Evolutionary conservation across 805 yeast species (phyloP), one percentile per base, ranked within the genome.

Genomic region (Metschnikowia continentalis): DNA sequence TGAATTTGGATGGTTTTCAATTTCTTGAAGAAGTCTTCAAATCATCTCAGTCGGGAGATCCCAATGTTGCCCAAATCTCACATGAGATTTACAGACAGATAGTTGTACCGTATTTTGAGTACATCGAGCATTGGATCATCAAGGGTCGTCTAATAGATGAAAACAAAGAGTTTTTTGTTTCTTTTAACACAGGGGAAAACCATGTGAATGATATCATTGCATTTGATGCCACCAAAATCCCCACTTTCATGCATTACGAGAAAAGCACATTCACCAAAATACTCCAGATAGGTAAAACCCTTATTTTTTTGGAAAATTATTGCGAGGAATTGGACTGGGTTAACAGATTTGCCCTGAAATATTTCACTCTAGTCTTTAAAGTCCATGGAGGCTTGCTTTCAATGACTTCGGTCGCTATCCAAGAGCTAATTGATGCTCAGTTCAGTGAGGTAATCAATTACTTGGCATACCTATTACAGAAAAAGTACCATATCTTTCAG

Each of bases 251-350:
- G 33, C 56, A 75, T 7, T 43, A 51, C 13, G 61, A 62, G 2
- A 56, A 56, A 5, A 63, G 65, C 13, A 59, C 74, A 2, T 76
- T 82, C 3, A 59, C 66, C 22, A 72, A 76, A 51, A 75, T 84
- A 5, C 81, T 72, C 56, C 82, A 84, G 46, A 81, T 86, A 17
- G 99, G 99, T 0, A 83, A 85, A 54, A 79, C 88, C 6, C 69
- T 84, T 5, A 74, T 80, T 8, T 91, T 84, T 61, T 68, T 91
- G 42, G 79, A 81, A 35, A 71, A 71, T 26, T 77, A 78, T 41
- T 89, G 96, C 66, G 78, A 79, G 33, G 94, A 88, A 57, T 68
- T 81, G 26, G 75, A 75, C 37, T 89, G 94, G 91, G 65, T 78
- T 6, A 78, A 76, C 56, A 67, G 70, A 5, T 75, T 73, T 58